Base-by-base conservation (phyloP, 2,329 filamentous ascomycete genomes). In the Sporothrix phasma region DNA sequence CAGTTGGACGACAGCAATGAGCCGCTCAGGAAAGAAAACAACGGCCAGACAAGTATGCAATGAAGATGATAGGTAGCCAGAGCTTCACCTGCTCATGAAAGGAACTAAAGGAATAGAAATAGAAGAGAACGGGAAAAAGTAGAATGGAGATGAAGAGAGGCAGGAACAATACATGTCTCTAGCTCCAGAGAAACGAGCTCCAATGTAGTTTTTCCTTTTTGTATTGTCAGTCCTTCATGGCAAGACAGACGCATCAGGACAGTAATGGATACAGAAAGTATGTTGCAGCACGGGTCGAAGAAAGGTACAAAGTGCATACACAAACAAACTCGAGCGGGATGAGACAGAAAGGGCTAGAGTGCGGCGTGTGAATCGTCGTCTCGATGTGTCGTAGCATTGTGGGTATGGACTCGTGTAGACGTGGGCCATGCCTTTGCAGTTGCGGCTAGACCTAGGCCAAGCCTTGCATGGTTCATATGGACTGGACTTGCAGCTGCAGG, bases 381-480 rank as follows among this genome's bases (percentile, higher is more conserved):
- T 58, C 15, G 58, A 61, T 64, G 45, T 61, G 43, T 45, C 8
- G 29, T 43, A 60, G 39, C 53, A 58, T 53, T 31, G 56, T 53
- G 46, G 47, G 46, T 56, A 39, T 58, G 45, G 53, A 60, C 31
- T 51, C 39, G 34, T 26, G 62, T 29, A 62, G 45, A 47, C 58
- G 31, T 66, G 49, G 60, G 58, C 45, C 56, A 46, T 66, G 34
- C 24, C 24, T 63, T 62, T 41, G 26, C 58, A 66, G 26, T 62
- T 62, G 56, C 62, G 62, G 49, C 65, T 66, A 64, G 45, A 60
- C 43, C 43, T 47, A 56, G 31, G 31, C 29, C 29, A 37, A 17
- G 17, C n/a, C 49, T 62, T 62, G 46, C 24, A 51, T 45, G 46
- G 37, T 53, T 43, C 47, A 46, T 24, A 41, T 15, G 46, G 45